These are phyloP conservation scores for Chrysosporium keratinophilum DNA, from an alignment of 2,329 filamentous ascomycete species.

Conservation along the genomic window DNA sequence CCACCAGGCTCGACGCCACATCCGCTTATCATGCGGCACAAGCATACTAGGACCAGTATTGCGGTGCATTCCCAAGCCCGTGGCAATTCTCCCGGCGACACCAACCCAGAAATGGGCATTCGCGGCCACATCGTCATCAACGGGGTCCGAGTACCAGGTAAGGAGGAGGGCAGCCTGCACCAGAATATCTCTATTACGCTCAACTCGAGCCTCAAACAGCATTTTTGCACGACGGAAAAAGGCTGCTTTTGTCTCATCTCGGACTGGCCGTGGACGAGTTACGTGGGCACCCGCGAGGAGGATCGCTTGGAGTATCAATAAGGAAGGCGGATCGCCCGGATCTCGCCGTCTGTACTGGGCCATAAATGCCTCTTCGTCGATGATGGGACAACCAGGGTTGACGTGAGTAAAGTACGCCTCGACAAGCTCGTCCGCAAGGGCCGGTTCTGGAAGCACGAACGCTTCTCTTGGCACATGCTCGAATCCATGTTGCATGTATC, in stretches of 20 bases:
- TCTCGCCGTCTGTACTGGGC: constrained; percentile 40
- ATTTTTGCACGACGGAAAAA: constrained; percentile 46
- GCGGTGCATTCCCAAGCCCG: constrained; percentile 46
- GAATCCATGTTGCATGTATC: constrained; percentile 34
- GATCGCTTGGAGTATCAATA: constrained; percentile 43
- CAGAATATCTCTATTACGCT: constrained; percentile 44
- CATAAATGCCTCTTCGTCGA: constrained; percentile 46
- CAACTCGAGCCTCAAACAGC: constrained; percentile 45
- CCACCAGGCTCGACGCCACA: constrained; percentile 38
- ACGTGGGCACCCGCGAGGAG: constrained; percentile 46
- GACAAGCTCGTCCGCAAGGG: constrained; percentile 42
- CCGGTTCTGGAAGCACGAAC: constrained; percentile 40
- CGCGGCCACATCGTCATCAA: constrained; percentile 45
- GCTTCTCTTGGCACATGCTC: constrained; percentile 41
- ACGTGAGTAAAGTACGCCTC: constrained; percentile 43
- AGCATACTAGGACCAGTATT: constrained; percentile 35
- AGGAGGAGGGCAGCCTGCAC: constrained; percentile 47
- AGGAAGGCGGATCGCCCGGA: constrained; percentile 36
- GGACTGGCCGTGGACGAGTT: constrained; percentile 31
- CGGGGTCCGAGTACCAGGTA: constrained; percentile 46
- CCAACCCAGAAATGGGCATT: constrained; percentile 48
- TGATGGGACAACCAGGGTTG: constrained; percentile 44
- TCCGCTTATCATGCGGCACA: constrained; percentile 33
- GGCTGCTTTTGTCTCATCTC: constrained; percentile 38
- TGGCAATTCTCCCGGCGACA: constrained; percentile 43